Evolutionary conservation across 805 yeast species (phyloP).

Genomic region (Hanseniaspora lindneri): DNA sequence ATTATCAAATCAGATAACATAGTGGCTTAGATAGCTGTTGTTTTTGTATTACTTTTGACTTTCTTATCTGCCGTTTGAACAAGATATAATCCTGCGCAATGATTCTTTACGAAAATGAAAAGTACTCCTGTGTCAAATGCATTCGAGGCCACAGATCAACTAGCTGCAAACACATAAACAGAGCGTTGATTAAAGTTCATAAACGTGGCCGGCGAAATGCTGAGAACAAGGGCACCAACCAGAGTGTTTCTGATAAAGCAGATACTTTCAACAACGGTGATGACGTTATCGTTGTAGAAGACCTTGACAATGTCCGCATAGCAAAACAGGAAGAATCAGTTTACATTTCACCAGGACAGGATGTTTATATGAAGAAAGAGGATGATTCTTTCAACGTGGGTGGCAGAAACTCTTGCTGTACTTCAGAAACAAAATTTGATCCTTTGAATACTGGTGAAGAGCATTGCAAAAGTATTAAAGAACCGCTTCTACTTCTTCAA

Average conservation of each 20-base stretch:
- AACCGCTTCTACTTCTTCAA: slow-evolving; percentile 3
- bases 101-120: slow-evolving; percentile 69
- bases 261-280: not conserved
- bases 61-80: too few relatives aligned
- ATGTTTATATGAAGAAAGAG: slow-evolving; percentile 6
- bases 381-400: not conserved
- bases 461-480: slow-evolving; percentile 7
- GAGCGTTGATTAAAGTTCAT: slow-evolving; percentile 76
- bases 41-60: too few relatives aligned
- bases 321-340: slow-evolving; percentile 11
- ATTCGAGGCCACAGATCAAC: slow-evolving; percentile 88
- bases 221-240: too few relatives aligned
- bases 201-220: slow-evolving; percentile 75
- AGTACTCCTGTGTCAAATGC: slow-evolving; percentile 77
- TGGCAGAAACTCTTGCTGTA: not conserved
- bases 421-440: not conserved
- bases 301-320: slow-evolving; percentile 9
- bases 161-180: slow-evolving; percentile 65
- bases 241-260: too few relatives aligned
- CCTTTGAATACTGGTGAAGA: not conserved
- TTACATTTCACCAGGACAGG: slow-evolving; percentile 16
- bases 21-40: too few relatives aligned
- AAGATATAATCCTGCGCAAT: too few relatives aligned
- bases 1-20: too few relatives aligned
- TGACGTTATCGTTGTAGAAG: slow-evolving; percentile 18